phyloP scores from a whole-genome alignment of 2,329 filamentous ascomycete genomes.

The Fusarium sp. region DNA sequence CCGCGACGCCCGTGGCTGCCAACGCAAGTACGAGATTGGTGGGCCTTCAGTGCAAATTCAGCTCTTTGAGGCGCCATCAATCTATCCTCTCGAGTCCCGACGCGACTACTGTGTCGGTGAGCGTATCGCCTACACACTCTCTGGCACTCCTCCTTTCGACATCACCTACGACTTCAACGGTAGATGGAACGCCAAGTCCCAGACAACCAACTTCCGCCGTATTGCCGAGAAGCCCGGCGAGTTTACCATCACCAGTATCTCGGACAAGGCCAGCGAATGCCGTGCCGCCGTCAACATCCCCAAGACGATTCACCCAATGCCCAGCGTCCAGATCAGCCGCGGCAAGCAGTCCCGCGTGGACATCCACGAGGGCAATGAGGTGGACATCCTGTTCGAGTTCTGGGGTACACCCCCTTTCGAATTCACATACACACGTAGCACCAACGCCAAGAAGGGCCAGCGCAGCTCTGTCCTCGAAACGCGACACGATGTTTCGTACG shows the following conservation, averaged over 20 bases:
- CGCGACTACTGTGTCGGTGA: constrained; percentile 95
- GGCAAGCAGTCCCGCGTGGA: constrained; percentile 83
- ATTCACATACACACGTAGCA: constrained; percentile 93
- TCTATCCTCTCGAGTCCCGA: constrained; percentile 84
- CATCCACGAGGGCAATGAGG: constrained; percentile 95
- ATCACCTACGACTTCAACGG: constrained; percentile 91
- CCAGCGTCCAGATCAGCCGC: constrained; percentile 87
- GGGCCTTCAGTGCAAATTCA: constrained; percentile 85
- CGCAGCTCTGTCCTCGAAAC: constrained; percentile 86
- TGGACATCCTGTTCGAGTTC: constrained; percentile 93
- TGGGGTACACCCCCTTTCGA: constrained; percentile 96
- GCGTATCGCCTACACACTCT: constrained; percentile 88
- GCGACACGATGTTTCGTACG: constrained; percentile 82
- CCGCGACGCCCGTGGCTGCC: constrained; percentile 85
- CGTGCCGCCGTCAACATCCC: constrained; percentile 78
- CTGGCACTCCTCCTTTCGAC: constrained; percentile 89
- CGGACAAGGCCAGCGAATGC: constrained; percentile 88
- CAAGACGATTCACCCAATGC: constrained; percentile 89
- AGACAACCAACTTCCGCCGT: constrained; percentile 85
- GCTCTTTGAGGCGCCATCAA: constrained; percentile 90
- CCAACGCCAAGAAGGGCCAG: constrained; percentile 81
- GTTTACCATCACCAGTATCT: constrained; percentile 85
- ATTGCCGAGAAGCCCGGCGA: constrained; percentile 90
- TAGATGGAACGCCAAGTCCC: constrained; percentile 78
- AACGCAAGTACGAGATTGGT: constrained; percentile 74